Evolutionary conservation across 371 early-diverging fungal genomes (phyloP), one percentile per base, ranked within the genome.

Genomic region (Rhizopus delemar): DNA sequence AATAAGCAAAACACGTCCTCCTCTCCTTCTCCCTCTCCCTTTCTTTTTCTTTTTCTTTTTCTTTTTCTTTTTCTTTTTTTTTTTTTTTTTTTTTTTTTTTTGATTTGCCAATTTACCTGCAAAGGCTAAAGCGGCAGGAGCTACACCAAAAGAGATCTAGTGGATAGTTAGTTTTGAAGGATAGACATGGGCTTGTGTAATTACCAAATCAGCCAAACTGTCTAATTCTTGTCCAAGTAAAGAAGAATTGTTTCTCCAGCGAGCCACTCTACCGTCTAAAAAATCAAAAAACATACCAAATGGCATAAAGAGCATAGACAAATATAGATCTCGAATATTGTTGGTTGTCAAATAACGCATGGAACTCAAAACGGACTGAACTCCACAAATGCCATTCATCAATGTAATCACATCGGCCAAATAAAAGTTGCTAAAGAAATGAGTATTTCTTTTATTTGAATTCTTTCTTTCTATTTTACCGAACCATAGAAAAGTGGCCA

Each of bases 251-350:
- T 87, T 83, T 60, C 88, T 77, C 93, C 92, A 93, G 45, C 95
- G 87, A 9, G 94, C 94, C n/a, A 93, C 90, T 54, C 91, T 82
- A 31, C 94, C 94, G 60, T 94, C 95, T 59, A 95, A 71, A 51
- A 91, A 79, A 71, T 95, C 95, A 62, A 93, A 92, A 8, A 91
- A 63, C 48, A 90, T 80, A 31, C 93, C 94, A 41, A 85, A 66
- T 1, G 93, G 92, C 58, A 93, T 88, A 53, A 92, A 83, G 63
- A 71, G 64, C 75, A 93, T 86, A 28, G 92, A 85, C 3, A 85
- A 60, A 57, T 84, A 85, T 8, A 95, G 72, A 62, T 85, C 75
- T 41, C 61, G 69, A 1, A 76, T 65, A 64, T 90, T 85, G 36
- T 84, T 76, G 0, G 87, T 83, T 28, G 88, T 79, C 53, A 93